Conservation (phyloP, 805 yeast species). For the Wickerhamiella alocasiicola region DNA sequence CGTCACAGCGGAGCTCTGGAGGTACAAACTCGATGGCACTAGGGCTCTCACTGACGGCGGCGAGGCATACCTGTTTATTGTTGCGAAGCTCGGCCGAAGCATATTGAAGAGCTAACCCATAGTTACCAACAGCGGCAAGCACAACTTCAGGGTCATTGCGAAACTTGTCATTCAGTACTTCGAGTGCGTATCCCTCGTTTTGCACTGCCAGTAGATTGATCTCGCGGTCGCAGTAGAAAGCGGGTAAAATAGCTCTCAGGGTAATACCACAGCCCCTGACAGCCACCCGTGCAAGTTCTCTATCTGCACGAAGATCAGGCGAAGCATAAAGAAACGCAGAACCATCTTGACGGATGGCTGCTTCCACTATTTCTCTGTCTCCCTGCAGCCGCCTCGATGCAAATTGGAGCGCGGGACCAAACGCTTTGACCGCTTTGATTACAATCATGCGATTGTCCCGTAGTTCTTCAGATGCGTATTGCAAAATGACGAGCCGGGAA, state of each 20-base stretch:
- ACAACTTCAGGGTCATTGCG: neutral
- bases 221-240: no score
- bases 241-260: no score
- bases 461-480: constrained; percentile 7
- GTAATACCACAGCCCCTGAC: no score
- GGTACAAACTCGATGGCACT: neutral
- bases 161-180: no score
- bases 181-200: no score
- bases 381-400: neutral
- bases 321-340: neutral
- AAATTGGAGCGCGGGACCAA: constrained; percentile 2
- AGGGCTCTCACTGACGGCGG: neutral
- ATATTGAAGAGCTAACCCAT: neutral
- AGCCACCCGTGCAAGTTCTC: neutral
- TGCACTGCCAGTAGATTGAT: no score
- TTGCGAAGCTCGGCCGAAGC: neutral
- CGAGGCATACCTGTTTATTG: neutral
- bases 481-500: no score
- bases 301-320: neutral
- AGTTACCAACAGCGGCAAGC: neutral
- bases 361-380: neutral
- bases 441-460: constrained; percentile 6
- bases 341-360: neutral
- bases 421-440: constrained; percentile 1
- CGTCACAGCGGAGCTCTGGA: no score